A percentile compares a stretch with the other conserved stretches of the same genome.
Conservation (phyloP, 2,329 filamentous ascomycete species). For the Mycogone perniciosa region DNA sequence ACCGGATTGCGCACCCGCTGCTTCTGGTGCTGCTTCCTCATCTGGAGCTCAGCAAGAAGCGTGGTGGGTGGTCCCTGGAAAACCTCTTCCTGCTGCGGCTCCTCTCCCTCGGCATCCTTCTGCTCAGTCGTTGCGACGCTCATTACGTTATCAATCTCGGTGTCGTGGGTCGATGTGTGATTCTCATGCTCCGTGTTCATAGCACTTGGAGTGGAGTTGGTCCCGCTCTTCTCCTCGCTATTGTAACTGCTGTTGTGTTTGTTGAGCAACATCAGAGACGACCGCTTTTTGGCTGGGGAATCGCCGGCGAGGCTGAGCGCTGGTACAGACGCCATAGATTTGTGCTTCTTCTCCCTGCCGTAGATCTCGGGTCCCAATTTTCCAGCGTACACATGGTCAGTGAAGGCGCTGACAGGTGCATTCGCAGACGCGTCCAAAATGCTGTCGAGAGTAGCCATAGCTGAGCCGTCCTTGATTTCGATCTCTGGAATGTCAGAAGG, state of each 20-base stretch:
- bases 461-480: slow-evolving; percentile 68
- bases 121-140: slow-evolving; percentile 31
- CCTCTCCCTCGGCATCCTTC: slow-evolving; percentile 39
- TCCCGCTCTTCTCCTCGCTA: slow-evolving; percentile 23
- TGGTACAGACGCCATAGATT: slow-evolving; percentile 25
- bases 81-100: slow-evolving; percentile 41
- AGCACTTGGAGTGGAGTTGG: slow-evolving; percentile 15
- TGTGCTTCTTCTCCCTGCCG: slow-evolving; percentile 51
- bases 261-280: slow-evolving; percentile 44
- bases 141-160: slow-evolving; percentile 22
- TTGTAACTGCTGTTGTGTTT: slow-evolving; percentile 31
- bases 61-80: slow-evolving; percentile 77
- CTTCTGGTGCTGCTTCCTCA: slow-evolving; percentile 85
- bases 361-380: slow-evolving; percentile 71
- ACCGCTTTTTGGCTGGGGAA: slow-evolving; percentile 37
- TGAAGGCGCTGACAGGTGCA: slow-evolving; percentile 87
- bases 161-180: slow-evolving; percentile 13
- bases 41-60: slow-evolving; percentile 81
- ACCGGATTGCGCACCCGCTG: slow-evolving; percentile 61
- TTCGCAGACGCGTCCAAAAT: slow-evolving; percentile 84
- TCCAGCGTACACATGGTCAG: slow-evolving; percentile 78
- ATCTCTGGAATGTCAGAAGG: slow-evolving; percentile 47
- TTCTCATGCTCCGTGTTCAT: slow-evolving; percentile 12
- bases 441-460: slow-evolving; percentile 80
- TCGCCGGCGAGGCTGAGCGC: slow-evolving; percentile 20